phyloP scores from a whole-genome alignment of 257 asterid genomes.

The Lycium barbarum region DNA sequence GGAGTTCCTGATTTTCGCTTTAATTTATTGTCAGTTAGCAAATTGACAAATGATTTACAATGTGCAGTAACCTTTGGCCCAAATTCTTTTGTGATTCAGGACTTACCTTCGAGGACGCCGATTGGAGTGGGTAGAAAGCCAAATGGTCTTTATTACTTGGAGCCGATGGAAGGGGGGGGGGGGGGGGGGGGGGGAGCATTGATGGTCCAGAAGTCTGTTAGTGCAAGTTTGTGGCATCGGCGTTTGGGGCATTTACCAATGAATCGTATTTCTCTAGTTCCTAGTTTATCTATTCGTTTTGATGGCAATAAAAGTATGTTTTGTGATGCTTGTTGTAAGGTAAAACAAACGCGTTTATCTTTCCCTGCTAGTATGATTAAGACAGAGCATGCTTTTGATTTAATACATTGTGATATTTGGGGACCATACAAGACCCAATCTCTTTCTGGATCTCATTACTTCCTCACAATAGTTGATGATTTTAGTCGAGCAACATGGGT shows the following conservation, averaged over 20 bases:
- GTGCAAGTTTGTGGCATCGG: conserved; percentile 21
- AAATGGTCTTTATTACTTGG: background rate
- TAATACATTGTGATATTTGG: background rate
- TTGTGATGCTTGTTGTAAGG: background rate
- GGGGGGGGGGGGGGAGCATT: conserved; percentile 20
- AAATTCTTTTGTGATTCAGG: conserved; percentile 25
- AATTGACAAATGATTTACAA: background rate
- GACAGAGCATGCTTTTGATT: background rate
- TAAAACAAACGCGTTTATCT: background rate
- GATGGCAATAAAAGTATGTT: too few relatives aligned
- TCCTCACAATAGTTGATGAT: background rate
- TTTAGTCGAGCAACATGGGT: background rate
- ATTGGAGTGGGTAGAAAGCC: conserved; percentile 29
- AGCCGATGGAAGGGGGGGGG: background rate
- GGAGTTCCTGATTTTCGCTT: background rate
- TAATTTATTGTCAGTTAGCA: conserved; percentile 11
- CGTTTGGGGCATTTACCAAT: conserved; percentile 13
- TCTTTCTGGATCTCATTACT: background rate
- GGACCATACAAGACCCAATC: background rate
- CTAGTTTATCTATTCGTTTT: too few relatives aligned
- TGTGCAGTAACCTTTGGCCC: background rate
- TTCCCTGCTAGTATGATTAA: background rate
- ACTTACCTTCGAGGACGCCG: conserved; percentile 18
- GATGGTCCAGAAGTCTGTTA: background rate
- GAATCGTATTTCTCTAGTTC: too few relatives aligned